These are phyloP conservation scores for Clonostachys chloroleuca DNA, from an alignment of 2,329 filamentous ascomycete species.

Conservation along the genomic window DNA sequence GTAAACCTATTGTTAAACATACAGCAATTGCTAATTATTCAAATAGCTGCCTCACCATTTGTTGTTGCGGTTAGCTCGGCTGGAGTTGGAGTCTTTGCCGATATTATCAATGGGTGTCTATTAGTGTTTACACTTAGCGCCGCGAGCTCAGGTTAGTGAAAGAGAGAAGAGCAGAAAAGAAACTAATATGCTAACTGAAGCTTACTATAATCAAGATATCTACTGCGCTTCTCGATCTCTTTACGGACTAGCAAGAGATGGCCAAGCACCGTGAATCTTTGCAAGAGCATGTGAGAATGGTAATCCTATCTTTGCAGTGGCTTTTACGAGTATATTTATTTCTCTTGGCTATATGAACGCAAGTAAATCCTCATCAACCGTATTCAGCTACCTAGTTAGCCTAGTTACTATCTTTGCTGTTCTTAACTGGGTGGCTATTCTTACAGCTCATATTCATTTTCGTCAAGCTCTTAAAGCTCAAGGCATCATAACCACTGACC, in stretches of 20 bases:
- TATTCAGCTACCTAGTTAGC: constrained; percentile 35
- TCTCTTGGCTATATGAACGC: constrained; percentile 33
- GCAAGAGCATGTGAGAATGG: constrained; percentile 24
- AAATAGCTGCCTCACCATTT: constrained; percentile 13
- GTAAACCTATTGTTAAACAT: too few species aligned
- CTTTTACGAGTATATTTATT: constrained; percentile 25
- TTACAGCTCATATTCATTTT: constrained; percentile 31
- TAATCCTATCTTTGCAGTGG: constrained; percentile 32
- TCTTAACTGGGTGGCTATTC: constrained; percentile 37
- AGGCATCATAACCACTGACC: constrained; percentile 18
- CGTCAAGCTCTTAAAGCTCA: constrained; percentile 27
- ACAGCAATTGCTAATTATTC: too few species aligned
- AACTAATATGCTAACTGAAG: too few species aligned
- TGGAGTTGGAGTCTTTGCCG: constrained; percentile 9
- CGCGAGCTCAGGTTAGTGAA: constrained; percentile 39
- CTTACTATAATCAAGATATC: constrained; percentile 40
- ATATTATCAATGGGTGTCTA: constrained; percentile 14
- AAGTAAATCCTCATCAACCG: constrained; percentile 21
- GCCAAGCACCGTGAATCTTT: constrained; percentile 29
- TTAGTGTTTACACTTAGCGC: constrained; percentile 14
- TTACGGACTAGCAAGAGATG: constrained; percentile 38
- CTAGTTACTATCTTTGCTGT: constrained; percentile 36
- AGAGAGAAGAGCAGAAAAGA: too few species aligned
- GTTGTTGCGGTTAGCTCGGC: constrained; percentile 12
- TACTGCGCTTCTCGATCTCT: constrained; percentile 41